Evolutionary conservation across 352 stramenopile species (phyloP).

Genomic region (Phytophthora pisi): DNA sequence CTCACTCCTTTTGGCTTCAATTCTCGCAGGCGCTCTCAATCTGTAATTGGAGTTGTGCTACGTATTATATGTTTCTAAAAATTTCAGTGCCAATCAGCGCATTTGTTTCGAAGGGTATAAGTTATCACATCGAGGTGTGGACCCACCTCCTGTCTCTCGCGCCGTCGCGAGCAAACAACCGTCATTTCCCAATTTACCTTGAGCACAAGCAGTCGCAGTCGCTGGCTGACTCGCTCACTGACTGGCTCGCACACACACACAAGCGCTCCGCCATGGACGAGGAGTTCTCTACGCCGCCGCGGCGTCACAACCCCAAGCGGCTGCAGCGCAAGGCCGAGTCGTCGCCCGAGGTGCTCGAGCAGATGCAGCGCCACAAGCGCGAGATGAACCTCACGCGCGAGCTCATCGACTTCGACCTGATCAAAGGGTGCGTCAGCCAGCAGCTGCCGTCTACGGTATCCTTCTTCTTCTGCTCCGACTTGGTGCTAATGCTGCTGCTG

Average conservation of each 20-base stretch:
- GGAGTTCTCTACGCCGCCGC: slow-evolving; percentile 40
- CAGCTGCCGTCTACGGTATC: no score
- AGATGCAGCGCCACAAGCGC: slow-evolving; percentile 53
- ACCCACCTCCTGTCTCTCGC: no score
- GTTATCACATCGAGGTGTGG: background rate
- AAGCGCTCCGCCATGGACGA: slow-evolving; percentile 38
- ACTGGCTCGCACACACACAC: background rate
- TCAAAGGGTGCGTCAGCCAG: slow-evolving; percentile 66
- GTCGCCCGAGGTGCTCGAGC: slow-evolving; percentile 32
- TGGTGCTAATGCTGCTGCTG: slow-evolving; percentile 4
- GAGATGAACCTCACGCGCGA: slow-evolving; percentile 73
- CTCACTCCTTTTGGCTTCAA: background rate
- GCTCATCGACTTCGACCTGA: slow-evolving; percentile 88
- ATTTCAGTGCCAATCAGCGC: no score
- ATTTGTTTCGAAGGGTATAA: slow-evolving; percentile 11
- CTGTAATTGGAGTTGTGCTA: background rate
- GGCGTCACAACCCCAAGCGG: slow-evolving; percentile 38
- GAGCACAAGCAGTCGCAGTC: slow-evolving; percentile 22
- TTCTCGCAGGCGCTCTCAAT: slow-evolving; percentile 11
- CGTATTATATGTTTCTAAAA: no score
- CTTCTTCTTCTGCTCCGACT: no score
- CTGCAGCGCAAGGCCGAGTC: slow-evolving; percentile 63
- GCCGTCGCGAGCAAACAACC: slow-evolving; percentile 3
- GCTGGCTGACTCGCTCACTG: background rate
- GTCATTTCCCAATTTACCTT: slow-evolving; percentile 42